Evolutionary conservation across 768 basidiomycete genomes (phyloP).

Genomic region (Mycena floridula): DNA sequence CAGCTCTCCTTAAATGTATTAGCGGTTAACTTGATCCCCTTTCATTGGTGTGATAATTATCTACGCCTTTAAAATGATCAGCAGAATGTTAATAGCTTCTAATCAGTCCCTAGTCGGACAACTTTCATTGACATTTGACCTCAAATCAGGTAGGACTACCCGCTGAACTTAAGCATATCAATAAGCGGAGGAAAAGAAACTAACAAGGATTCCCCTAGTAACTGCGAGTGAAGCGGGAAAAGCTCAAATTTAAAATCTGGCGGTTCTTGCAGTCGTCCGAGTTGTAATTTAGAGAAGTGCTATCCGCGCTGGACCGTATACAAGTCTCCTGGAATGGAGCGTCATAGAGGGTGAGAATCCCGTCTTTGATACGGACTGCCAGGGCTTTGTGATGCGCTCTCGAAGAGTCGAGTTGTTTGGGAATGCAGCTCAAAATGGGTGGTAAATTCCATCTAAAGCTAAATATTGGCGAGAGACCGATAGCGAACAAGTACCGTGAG

Average conservation of each 20-base stretch:
- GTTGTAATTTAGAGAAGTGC: constrained; percentile 79
- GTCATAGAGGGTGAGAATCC: constrained; percentile 76
- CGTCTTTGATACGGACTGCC: too few relatives aligned
- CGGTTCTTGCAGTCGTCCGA: constrained; percentile 52
- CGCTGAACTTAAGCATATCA: constrained; percentile 87
- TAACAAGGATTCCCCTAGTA: constrained; percentile 88
- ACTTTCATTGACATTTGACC: constrained; percentile 24
- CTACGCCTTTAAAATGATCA: constrained; percentile 25
- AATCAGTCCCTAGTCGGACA: constrained; percentile 16
- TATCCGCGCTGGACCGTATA: constrained; percentile 66
- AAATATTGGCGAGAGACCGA: too few relatives aligned
- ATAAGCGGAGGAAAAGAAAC: constrained; percentile 90
- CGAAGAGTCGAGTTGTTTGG: too few relatives aligned
- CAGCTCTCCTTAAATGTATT: constrained; percentile 42
- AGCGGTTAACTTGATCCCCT: constrained; percentile 25
- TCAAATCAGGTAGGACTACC: constrained; percentile 82
- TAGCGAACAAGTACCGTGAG: too few relatives aligned
- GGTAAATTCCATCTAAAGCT: too few relatives aligned
- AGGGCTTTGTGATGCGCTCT: too few relatives aligned
- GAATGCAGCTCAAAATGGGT: too few relatives aligned
- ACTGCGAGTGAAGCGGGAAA: constrained; percentile 82
- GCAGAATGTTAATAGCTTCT: constrained; percentile 12
- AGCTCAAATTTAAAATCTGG: constrained; percentile 83
- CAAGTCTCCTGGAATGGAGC: constrained; percentile 77
- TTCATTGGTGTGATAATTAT: constrained; percentile 48